Conservation (phyloP, 352 stramenopile genomes). For the Blastocystis sp. region DNA sequence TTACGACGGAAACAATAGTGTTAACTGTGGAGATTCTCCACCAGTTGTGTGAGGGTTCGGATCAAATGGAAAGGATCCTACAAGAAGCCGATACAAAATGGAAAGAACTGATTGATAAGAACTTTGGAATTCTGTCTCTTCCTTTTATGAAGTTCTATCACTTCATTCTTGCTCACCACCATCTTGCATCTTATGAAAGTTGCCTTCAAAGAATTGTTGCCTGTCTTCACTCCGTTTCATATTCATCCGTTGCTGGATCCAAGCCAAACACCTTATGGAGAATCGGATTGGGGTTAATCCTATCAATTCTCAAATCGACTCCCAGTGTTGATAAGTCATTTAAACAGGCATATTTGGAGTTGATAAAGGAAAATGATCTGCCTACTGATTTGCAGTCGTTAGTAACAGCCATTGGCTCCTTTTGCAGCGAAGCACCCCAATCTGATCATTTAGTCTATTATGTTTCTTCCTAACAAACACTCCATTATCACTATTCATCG, state of each 20-base stretch:
- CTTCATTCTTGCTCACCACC: background rate
- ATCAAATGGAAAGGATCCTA: background rate
- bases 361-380: background rate
- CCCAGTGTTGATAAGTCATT: background rate
- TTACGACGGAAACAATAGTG: background rate
- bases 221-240: background rate
- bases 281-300: constrained; percentile 5
- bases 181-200: background rate
- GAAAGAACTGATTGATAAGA: background rate
- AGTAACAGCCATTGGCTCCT: background rate
- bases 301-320: background rate
- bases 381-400: background rate
- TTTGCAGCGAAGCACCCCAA: background rate
- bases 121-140: background rate
- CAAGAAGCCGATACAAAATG: background rate
- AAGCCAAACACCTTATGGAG: background rate
- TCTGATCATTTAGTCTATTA: background rate
- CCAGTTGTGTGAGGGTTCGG: background rate
- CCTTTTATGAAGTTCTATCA: constrained; percentile 30
- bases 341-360: background rate
- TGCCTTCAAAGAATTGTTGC: background rate
- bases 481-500: background rate
- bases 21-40: background rate
- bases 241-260: background rate
- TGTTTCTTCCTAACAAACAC: constrained; percentile 11